Conservation (phyloP, 2,329 filamentous ascomycete genomes). For the Anisogramma anomala region DNA sequence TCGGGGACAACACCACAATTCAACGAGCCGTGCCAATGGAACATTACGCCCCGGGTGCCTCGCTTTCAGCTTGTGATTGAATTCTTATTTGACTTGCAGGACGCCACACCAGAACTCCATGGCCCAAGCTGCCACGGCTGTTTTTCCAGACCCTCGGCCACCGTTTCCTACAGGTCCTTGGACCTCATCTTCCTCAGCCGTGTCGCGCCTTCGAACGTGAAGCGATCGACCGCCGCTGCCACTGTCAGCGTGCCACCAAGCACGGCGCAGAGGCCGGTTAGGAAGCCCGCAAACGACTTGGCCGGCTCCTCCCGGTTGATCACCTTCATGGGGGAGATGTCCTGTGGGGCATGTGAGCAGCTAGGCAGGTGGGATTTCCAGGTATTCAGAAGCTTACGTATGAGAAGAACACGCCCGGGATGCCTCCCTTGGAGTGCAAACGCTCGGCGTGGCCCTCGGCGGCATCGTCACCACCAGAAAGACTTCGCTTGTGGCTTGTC, state of each 20-base stretch:
- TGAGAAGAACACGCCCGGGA: slow-evolving; percentile 96
- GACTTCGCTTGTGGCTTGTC: slow-evolving; percentile 85
- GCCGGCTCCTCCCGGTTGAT: slow-evolving; percentile 86
- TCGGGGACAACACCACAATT: background rate
- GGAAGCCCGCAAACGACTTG: slow-evolving; percentile 84
- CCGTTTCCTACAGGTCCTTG: slow-evolving; percentile 40
- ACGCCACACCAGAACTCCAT: slow-evolving; percentile 14
- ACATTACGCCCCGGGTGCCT: background rate
- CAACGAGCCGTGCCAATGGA: background rate
- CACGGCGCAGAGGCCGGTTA: slow-evolving; percentile 88
- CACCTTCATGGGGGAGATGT: slow-evolving; percentile 99
- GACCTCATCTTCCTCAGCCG: slow-evolving; percentile 76
- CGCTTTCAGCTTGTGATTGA: background rate
- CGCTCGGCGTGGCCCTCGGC: slow-evolving; percentile 87
- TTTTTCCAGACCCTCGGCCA: too few relatives aligned
- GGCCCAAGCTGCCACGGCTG: too few relatives aligned
- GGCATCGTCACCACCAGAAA: slow-evolving; percentile 71
- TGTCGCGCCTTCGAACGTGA: slow-evolving; percentile 76
- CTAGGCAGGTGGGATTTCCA: background rate
- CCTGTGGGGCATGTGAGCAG: slow-evolving; percentile 37
- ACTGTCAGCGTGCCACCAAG: slow-evolving; percentile 93
- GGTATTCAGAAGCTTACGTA: slow-evolving; percentile 54
- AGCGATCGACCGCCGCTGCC: slow-evolving; percentile 83
- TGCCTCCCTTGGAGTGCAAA: slow-evolving; percentile 78
- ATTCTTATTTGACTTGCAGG: background rate